Base-by-base conservation (phyloP, 257 asterid species). In the Handroanthus guayacan region DNA sequence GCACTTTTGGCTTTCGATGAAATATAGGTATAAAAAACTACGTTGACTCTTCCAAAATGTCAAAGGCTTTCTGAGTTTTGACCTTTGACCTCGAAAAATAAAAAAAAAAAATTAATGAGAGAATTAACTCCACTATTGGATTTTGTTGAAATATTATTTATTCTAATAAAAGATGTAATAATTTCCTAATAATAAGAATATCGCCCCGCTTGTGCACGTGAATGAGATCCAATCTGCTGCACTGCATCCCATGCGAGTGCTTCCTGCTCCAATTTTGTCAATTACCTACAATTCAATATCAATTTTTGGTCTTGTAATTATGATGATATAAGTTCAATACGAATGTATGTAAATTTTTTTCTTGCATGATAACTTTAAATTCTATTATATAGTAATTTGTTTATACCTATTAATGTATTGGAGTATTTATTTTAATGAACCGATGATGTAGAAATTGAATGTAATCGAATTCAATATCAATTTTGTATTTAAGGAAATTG, bases 161-260 rank as follows among this genome's bases (percentile, higher is more conserved):
- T 25, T 25, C 31, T 25, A 25, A 43, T 2, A 3, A 34, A 73
- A 18, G 3, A 62, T 6, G 65, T 50, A 51, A 72, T 74, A 69
- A 69, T 69, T 67, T 56, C 16, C 13, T 66, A 55, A 65, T 74
- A 31, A 67, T 45, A 36, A 55, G 39, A 72, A 72, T 38, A 54
- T 13, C 5, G 66, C 50, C 38, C 64, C 60, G 51, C 7, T 14
- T 38, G 12, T 64, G 37, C 80, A 75, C 78, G 81, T 69, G 81
- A 38, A 70, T 56, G 16, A 79, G 83, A 77, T 83, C 86, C 83
- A 76, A 56, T 74, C 80, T 78, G 79, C 79, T 56, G 67, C 47
- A 75, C 20, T 71, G 69, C 75, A 14, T 54, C 20, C 48, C 81
- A 39, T 70, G 80, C 62, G 58, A 38, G 18, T 14, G 11, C 62